Base-by-base conservation (phyloP, 23 red algal species). In the Chondrus crispus region DNA sequence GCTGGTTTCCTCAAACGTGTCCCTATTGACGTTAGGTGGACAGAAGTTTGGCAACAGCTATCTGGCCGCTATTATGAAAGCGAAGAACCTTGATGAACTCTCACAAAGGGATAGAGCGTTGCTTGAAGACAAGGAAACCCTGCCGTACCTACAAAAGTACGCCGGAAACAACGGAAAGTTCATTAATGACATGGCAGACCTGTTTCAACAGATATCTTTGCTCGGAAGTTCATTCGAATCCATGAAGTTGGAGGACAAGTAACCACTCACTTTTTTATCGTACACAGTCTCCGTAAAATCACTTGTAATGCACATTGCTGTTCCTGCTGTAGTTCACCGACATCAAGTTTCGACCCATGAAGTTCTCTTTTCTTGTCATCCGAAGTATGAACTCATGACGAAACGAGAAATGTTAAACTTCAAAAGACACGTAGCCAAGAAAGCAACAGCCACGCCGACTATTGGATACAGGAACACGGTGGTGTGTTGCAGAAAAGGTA, bases 21-120 rank as follows among this genome's bases (percentile, higher is more conserved):
- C 93, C 1, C 82, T 73, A 35, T 46, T 99, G 77, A 96, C 89
- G 62, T 72, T 99, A 19, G 91, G 89, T 20, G 94, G 86, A 26
- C 47, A 96, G 62, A 95, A 95, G 93, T 96, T 99, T 84, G 64
- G 89, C 22, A 96, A 94, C 42, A 49, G 49, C 14, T 99, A 95
- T 68, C 88, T 99, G 35, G 79, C 63, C 39, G 95, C 80, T 39
- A 71, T 99, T 5, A 29, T 91, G 20, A 79, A 81, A 20, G 86
- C 85, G 22, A 81, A 95, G 38, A 82, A 96, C 36, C 47, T 55
- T 19, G 49, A 20, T 62, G 60, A 92, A 9, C 90, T 94, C 39
- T 95, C 87, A 7, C 75, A 88, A 30, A 75, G 79, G 11, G 94
- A 99, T 78, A 37, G 51, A 57, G 94, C 78, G 1, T 71, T 99